Percentiles rank a stretch among this genome's conserved stretches.
phyloP scores from a whole-genome alignment of 1,284 basidiomycete genomes.

The Pseudomicrostroma phylloplanum region DNA sequence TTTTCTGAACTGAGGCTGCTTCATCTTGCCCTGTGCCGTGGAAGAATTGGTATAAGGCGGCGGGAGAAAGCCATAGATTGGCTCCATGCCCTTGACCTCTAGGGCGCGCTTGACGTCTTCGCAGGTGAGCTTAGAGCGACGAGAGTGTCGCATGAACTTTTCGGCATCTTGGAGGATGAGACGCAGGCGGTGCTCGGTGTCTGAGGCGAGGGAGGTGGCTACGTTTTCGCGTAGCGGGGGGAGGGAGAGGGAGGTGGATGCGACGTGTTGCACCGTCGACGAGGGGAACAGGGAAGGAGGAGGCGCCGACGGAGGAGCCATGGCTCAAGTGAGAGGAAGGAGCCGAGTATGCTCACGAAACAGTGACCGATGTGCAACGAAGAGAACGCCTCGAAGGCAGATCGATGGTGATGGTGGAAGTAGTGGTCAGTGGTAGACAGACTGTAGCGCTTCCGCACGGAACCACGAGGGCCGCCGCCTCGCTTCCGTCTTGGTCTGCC shows the following conservation, averaged over 20 bases:
- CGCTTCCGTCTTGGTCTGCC: too few species aligned
- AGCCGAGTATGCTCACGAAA: too few species aligned
- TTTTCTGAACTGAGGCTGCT: constrained; percentile 46
- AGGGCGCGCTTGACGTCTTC: constrained; percentile 89
- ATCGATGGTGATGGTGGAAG: too few species aligned
- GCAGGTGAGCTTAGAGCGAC: constrained; percentile 76
- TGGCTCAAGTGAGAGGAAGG: too few species aligned
- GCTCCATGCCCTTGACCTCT: constrained; percentile 84
- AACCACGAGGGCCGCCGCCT: too few species aligned
- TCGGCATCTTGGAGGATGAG: constrained; percentile 92
- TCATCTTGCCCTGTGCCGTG: constrained; percentile 12
- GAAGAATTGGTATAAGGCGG: constrained; percentile 26
- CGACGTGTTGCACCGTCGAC: constrained; percentile 61
- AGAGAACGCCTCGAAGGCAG: too few species aligned
- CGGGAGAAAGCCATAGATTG: constrained; percentile 38
- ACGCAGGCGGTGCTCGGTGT: constrained; percentile 93
- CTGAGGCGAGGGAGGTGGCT: constrained; percentile 78
- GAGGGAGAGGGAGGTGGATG: constrained; percentile 73
- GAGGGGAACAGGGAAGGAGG: constrained; percentile 35
- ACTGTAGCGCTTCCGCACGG: too few species aligned
- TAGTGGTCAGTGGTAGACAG: too few species aligned
- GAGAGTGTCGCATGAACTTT: constrained; percentile 90
- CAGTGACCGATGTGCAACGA: too few species aligned
- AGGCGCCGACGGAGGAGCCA: background rate
- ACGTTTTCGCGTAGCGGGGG: constrained; percentile 72